Evolutionary conservation across 805 yeast species (phyloP).

Genomic region (Brettanomyces anomalus): DNA sequence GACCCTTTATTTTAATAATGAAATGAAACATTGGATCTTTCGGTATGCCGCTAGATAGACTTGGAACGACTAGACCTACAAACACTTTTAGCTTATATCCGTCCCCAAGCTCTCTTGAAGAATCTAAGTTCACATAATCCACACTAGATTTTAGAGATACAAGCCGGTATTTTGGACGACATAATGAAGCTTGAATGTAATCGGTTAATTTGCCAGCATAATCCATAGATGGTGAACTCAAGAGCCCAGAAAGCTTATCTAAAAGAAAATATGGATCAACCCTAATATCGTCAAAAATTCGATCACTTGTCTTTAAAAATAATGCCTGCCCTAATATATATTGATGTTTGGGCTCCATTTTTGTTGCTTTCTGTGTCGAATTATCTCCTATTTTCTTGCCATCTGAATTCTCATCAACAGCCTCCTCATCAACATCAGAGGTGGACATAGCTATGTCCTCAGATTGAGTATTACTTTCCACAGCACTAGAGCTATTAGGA

Average conservation of each 20-base stretch:
- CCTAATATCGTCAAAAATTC: conserved; percentile 57
- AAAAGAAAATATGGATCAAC: conserved; percentile 22
- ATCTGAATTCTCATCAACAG: too few species aligned
- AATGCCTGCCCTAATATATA: too few species aligned
- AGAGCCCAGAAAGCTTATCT: conserved; percentile 20
- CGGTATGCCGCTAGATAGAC: conserved; percentile 7
- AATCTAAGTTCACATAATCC: conserved; percentile 1
- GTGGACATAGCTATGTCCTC: too few species aligned
- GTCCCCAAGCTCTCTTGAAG: conserved; percentile 1
- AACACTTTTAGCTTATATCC: conserved; percentile 4
- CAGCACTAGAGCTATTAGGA: too few species aligned
- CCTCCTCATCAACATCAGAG: too few species aligned
- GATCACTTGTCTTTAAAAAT: conserved; percentile 53
- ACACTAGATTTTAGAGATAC: neutral
- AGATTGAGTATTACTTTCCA: too few species aligned
- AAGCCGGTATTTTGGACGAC: neutral
- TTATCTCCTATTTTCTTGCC: too few species aligned
- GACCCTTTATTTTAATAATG: conserved; percentile 20
- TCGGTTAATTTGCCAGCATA: conserved; percentile 25
- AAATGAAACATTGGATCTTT: conserved; percentile 19
- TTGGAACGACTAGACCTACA: conserved; percentile 20
- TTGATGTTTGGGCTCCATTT: too few species aligned
- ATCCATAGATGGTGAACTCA: conserved; percentile 24
- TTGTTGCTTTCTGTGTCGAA: too few species aligned
- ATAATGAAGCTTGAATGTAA: conserved; percentile 2